A percentile compares a stretch with the other conserved stretches of the same genome.
Conservation (phyloP, 805 yeast genomes). For the Starmerella bacillaris region DNA sequence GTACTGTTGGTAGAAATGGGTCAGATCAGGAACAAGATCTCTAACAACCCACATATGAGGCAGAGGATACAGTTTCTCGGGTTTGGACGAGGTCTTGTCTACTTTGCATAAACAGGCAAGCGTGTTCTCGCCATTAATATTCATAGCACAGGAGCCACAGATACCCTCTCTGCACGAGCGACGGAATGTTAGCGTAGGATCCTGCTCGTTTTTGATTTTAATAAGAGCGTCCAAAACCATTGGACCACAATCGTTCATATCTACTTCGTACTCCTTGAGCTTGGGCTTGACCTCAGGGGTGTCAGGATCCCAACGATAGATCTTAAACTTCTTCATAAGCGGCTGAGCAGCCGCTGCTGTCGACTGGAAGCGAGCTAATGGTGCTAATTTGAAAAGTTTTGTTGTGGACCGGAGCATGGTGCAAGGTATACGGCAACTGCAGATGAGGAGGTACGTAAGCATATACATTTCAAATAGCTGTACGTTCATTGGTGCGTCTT, state of each 20-base stretch:
- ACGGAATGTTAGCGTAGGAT: slow-evolving; percentile 85
- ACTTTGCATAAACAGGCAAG: slow-evolving; percentile 91
- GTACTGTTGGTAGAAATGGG: slow-evolving; percentile 95
- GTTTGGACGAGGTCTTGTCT: slow-evolving; percentile 58
- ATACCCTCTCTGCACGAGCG: slow-evolving; percentile 99
- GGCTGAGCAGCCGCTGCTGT: slow-evolving; percentile 35
- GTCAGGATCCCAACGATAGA: slow-evolving; percentile 98
- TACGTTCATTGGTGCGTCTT: too few relatives aligned
- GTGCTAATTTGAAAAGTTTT: too few relatives aligned
- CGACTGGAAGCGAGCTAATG: neutral
- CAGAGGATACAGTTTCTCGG: slow-evolving; percentile 78
- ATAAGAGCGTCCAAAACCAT: slow-evolving; percentile 91
- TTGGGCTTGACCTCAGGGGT: slow-evolving; percentile 81
- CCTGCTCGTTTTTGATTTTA: slow-evolving; percentile 93
- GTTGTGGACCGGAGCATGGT: too few relatives aligned
- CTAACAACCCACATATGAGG: slow-evolving; percentile 97
- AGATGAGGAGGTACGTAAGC: too few relatives aligned
- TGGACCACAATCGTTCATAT: slow-evolving; percentile 86
- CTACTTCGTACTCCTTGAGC: slow-evolving; percentile 66
- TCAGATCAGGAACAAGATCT: slow-evolving; percentile 93
- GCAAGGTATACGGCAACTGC: too few relatives aligned
- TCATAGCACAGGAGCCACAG: slow-evolving; percentile 99
- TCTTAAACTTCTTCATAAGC: slow-evolving; percentile 64
- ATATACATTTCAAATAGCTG: too few relatives aligned
- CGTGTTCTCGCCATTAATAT: slow-evolving; percentile 93